phyloP scores from a whole-genome alignment of 257 asterid genomes.

The Solanum arcanum region DNA sequence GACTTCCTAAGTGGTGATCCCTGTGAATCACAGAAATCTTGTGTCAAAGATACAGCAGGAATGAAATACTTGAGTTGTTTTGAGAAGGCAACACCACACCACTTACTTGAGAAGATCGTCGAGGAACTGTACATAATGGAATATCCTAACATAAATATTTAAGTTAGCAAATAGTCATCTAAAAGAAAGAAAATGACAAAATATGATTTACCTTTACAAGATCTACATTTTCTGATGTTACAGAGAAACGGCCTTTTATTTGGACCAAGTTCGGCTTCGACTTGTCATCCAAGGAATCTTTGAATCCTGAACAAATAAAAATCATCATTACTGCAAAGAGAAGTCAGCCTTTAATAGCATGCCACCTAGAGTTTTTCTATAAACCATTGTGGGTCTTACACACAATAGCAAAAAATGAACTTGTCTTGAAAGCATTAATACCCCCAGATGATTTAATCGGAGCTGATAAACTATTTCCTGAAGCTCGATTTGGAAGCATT shows the following conservation, averaged over 20 bases:
- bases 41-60: slow-evolving; percentile 10
- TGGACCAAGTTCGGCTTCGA: slow-evolving; percentile 84
- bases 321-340: background rate
- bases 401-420: background rate
- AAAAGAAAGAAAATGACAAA: slow-evolving; percentile 4
- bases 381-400: background rate
- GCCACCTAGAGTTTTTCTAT: background rate
- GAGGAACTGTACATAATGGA: slow-evolving; percentile 60
- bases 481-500: slow-evolving; percentile 93
- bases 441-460: slow-evolving; percentile 98
- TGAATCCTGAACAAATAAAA: slow-evolving; percentile 38
- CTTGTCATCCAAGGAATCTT: slow-evolving; percentile 81
- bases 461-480: slow-evolving; percentile 97
- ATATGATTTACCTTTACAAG: slow-evolving; percentile 68
- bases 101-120: slow-evolving; percentile 70
- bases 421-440: slow-evolving; percentile 11
- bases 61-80: slow-evolving; percentile 9
- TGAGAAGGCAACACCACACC: slow-evolving; percentile 7
- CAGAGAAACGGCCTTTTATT: slow-evolving; percentile 97
- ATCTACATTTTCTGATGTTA: slow-evolving; percentile 96
- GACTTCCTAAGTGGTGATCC: slow-evolving; percentile 85
- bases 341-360: background rate
- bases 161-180: slow-evolving; percentile 30
- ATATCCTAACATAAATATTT: slow-evolving; percentile 56
- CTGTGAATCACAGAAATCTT: slow-evolving; percentile 35